Conservation (phyloP, 2,329 filamentous ascomycete genomes). For the Colletotrichum tropicicola region DNA sequence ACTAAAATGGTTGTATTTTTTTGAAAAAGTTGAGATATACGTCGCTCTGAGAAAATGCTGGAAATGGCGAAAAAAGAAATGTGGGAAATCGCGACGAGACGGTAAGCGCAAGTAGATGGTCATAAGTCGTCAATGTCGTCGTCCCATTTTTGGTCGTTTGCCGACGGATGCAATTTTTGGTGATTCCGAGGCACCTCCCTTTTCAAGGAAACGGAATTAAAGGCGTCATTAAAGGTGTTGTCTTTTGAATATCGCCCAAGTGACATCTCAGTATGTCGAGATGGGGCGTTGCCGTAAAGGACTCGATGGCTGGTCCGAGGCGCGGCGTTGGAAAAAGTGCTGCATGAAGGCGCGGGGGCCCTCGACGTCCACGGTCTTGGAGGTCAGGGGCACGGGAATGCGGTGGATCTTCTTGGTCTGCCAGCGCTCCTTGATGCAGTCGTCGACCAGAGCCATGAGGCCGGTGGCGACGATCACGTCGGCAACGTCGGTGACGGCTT, state of each 20-base stretch:
- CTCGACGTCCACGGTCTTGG: slow-evolving; percentile 40
- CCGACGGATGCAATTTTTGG: neutral
- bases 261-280: slow-evolving; percentile 43
- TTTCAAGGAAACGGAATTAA: neutral
- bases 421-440: slow-evolving; percentile 87
- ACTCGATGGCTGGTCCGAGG: slow-evolving; percentile 47
- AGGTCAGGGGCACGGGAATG: slow-evolving; percentile 45
- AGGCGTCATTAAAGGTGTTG: neutral
- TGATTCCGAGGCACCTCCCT: neutral
- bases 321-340: slow-evolving; percentile 51
- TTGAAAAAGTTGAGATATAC: neutral
- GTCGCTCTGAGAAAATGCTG: neutral
- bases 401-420: slow-evolving; percentile 56
- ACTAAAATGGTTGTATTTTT: neutral
- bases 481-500: slow-evolving; percentile 79
- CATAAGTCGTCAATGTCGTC: neutral
- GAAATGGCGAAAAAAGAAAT: neutral
- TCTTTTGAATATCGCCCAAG: neutral
- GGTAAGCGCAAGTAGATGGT: neutral
- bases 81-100: neutral
- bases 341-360: slow-evolving; percentile 46
- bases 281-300: slow-evolving; percentile 47
- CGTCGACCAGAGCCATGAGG: slow-evolving; percentile 86
- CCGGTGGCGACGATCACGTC: slow-evolving; percentile 93
- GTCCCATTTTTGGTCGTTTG: neutral